Evolutionary conservation across 192 early-diverging fungal species (phyloP), one percentile per base, ranked within the genome.

Genomic region (Entomortierella chlamydospora): DNA sequence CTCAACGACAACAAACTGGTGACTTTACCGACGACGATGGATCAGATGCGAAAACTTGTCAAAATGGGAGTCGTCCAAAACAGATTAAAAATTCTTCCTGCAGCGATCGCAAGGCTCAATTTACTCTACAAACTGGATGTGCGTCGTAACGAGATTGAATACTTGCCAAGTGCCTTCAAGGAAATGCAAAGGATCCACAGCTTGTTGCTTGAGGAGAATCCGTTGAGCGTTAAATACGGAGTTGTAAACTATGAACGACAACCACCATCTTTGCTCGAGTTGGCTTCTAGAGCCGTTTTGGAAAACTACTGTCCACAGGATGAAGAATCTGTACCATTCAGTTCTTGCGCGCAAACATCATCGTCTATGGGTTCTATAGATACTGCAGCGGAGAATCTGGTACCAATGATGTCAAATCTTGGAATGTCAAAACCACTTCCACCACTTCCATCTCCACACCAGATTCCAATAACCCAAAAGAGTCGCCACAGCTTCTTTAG

Each of bases 61-160:
- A 84, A 87, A 52, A 77, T 87, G 54, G 83, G 83, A 2, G 70
- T 87, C 57, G 85, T 85, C 5, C 85, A 85, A 55, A 87, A 87
- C 64, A 65, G 54, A 23, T 33, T 87, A 13, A 57, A 71, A 23
- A 57, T 57, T 0, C 43, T 87, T 1, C 85, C 85, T 1, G 49
- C 72, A 0, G 50, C 82, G 6, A 57, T 87, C 15, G 69, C 71
- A 2, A 51, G 61, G 15, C 58, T 87, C 17, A 63, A 12, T 9
- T 23, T 70, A 11, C 61, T 87, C 0, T 72, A 79, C 47, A 87
- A 87, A 51, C 45, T 86, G 50, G 85, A 86, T 58, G 63, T 81
- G 28, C 71, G 85, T 13, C 52, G 85, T 15, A 86, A 86, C 34
- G 61, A 73, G 53, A 72, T 86, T 29, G 61, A 62, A 29, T 83